Percentiles rank a stretch among this genome's conserved stretches.
phyloP scores from a whole-genome alignment of 352 stramenopile genomes.

The Globisporangium nodosum region DNA sequence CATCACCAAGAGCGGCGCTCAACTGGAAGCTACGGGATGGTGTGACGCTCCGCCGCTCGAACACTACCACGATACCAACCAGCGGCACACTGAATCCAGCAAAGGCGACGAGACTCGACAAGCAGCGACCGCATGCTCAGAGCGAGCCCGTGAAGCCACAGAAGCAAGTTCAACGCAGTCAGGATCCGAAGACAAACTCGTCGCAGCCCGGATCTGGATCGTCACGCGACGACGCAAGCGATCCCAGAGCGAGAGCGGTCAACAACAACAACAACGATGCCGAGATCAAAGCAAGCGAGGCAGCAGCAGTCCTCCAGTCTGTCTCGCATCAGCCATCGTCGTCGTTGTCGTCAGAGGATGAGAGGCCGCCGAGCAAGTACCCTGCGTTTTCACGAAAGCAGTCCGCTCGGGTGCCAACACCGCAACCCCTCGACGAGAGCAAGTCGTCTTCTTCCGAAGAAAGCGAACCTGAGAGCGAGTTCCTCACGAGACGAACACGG shows the following conservation, averaged over 20 bases:
- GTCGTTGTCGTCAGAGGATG: constrained; percentile 4
- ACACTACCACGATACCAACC: constrained; percentile 1
- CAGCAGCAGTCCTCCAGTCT: neutral
- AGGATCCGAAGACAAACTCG: neutral
- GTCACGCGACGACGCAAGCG: neutral
- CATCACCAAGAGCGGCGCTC: constrained; percentile 28
- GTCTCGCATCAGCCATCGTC: neutral
- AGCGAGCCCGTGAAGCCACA: constrained; percentile 7
- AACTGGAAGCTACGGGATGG: constrained; percentile 56
- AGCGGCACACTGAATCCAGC: neutral
- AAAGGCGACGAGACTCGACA: neutral
- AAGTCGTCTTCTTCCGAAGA: neutral
- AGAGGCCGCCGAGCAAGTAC: constrained; percentile 8
- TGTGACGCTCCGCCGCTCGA: constrained; percentile 25
- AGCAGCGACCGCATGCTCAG: constrained; percentile 7
- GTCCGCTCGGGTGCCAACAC: neutral
- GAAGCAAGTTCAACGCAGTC: neutral
- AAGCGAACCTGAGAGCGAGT: neutral
- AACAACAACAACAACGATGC: constrained; percentile 5
- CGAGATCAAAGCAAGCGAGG: neutral
- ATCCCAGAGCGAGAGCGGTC: neutral
- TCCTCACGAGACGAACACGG: neutral
- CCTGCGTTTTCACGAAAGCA: constrained; percentile 6
- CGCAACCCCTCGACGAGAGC: neutral
- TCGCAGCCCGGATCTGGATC: too few relatives aligned